Conservation (phyloP, 805 yeast genomes). For the Cyberlindnera bimundalis region DNA sequence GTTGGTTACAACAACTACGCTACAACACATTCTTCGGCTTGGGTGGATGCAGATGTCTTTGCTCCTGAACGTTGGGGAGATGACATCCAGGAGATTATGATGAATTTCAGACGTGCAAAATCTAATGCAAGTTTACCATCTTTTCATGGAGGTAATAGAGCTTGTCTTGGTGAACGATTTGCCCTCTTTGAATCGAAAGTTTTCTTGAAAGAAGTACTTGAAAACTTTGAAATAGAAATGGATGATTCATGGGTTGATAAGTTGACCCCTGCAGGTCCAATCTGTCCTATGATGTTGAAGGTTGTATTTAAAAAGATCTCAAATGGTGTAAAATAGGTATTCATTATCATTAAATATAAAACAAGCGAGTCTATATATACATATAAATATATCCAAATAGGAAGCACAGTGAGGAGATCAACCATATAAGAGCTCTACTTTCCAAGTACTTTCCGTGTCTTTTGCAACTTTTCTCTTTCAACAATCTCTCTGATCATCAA, state of each 20-base stretch:
- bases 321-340: too few relatives aligned
- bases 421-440: too few relatives aligned
- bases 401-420: too few relatives aligned
- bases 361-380: too few relatives aligned
- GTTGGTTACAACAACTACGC: slow-evolving; percentile 55
- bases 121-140: slow-evolving; percentile 45
- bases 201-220: slow-evolving; percentile 36
- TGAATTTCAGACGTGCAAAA: slow-evolving; percentile 42
- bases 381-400: too few relatives aligned
- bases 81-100: slow-evolving; percentile 34
- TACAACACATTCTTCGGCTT: slow-evolving; percentile 44
- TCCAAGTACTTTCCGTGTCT: slow-evolving; percentile 15
- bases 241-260: slow-evolving; percentile 45
- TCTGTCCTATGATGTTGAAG: slow-evolving; percentile 41
- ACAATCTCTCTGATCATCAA: slow-evolving; percentile 57
- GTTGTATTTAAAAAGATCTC: slow-evolving; percentile 9
- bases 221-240: slow-evolving; percentile 33
- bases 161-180: slow-evolving; percentile 58
- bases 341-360: slow-evolving; percentile 1
- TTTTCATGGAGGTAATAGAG: slow-evolving; percentile 58
- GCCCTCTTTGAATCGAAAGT: slow-evolving; percentile 46
- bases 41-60: slow-evolving; percentile 47
- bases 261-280: slow-evolving; percentile 57
- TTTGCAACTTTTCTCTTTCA: slow-evolving; percentile 39
- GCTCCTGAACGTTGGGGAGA: slow-evolving; percentile 52